Percentiles rank a stretch among this genome's conserved stretches.
phyloP scores from a whole-genome alignment of 2,329 filamentous ascomycete species.

The Ascochyta koolunga region DNA sequence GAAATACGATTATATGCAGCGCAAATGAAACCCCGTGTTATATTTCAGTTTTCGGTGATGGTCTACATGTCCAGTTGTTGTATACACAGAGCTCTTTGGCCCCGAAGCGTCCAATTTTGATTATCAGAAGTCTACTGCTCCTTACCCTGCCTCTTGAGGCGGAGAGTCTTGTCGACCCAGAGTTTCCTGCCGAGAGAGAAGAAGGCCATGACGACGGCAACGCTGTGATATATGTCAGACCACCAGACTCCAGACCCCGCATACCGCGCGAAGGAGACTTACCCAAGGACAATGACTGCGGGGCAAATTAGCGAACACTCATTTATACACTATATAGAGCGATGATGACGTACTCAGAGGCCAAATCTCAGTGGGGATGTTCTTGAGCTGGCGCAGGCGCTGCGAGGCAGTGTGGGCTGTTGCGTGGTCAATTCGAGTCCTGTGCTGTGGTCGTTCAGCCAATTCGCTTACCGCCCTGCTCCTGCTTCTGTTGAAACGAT shows the following conservation, averaged over 20 bases:
- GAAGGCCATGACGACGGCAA: constrained; percentile 75
- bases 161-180: constrained; percentile 87
- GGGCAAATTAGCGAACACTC: constrained; percentile 24
- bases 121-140: constrained; percentile 30
- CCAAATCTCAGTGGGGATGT: constrained; percentile 90
- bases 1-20: constrained; percentile 2
- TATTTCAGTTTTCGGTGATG: constrained; percentile 26
- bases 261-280: constrained; percentile 52
- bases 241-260: constrained; percentile 22
- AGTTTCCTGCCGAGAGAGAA: constrained; percentile 88
- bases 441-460: constrained; percentile 10
- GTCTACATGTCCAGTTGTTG: constrained; percentile 18
- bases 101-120: constrained; percentile 11
- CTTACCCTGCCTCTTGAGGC: constrained; percentile 72
- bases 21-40: constrained; percentile 35
- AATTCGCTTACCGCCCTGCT: constrained; percentile 63
- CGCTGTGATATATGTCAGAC: constrained; percentile 50
- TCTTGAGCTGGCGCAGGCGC: constrained; percentile 86
- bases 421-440: constrained; percentile 26
- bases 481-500: constrained; percentile 62
- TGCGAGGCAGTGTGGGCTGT: constrained; percentile 96
- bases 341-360: constrained; percentile 76
- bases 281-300: constrained; percentile 82
- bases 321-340: neutral
- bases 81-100: constrained; percentile 34